Percentiles rank a stretch among this genome's conserved stretches.
Evolutionary conservation across 2,329 filamentous ascomycete genomes (phyloP).

Genomic region (Grosmannia serpens): DNA sequence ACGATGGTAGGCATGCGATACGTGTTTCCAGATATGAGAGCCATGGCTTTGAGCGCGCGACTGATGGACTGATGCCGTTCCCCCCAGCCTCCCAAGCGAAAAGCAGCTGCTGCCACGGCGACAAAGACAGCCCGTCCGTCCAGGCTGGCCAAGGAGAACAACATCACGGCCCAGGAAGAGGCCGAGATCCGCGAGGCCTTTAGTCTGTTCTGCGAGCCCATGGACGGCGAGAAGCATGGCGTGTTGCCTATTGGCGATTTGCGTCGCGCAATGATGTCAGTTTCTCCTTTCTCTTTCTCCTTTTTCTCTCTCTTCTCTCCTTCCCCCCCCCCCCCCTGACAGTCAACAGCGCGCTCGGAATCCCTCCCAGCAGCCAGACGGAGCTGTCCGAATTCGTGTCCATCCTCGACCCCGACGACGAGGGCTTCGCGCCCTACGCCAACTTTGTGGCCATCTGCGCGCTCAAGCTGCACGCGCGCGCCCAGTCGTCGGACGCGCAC

Average conservation of each 20-base stretch:
- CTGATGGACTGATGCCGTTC: not conserved
- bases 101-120: conserved; percentile 25
- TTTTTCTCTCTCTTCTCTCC: not conserved
- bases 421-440: conserved; percentile 67
- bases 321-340: not conserved
- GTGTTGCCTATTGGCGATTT: conserved; percentile 58
- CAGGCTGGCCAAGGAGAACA: conserved; percentile 85
- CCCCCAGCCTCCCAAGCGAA: conserved; percentile 44
- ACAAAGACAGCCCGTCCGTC: conserved; percentile 50
- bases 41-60: not conserved
- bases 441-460: conserved; percentile 83
- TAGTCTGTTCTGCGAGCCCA: conserved; percentile 63
- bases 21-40: not conserved
- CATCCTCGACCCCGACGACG: conserved; percentile 70
- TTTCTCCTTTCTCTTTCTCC: not conserved
- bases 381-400: conserved; percentile 69
- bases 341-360: conserved; percentile 62
- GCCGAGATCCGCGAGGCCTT: conserved; percentile 87
- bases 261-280: conserved; percentile 58
- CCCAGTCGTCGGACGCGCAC: conserved; percentile 41
- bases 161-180: conserved; percentile 74
- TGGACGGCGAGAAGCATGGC: conserved; percentile 60
- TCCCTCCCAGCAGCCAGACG: conserved; percentile 48
- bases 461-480: conserved; percentile 61
- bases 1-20: not conserved